Percentiles rank a stretch among this genome's conserved stretches.
Conservation (phyloP, 495 filamentous ascomycete genomes). For the Tuber microsphaerosporum region DNA sequence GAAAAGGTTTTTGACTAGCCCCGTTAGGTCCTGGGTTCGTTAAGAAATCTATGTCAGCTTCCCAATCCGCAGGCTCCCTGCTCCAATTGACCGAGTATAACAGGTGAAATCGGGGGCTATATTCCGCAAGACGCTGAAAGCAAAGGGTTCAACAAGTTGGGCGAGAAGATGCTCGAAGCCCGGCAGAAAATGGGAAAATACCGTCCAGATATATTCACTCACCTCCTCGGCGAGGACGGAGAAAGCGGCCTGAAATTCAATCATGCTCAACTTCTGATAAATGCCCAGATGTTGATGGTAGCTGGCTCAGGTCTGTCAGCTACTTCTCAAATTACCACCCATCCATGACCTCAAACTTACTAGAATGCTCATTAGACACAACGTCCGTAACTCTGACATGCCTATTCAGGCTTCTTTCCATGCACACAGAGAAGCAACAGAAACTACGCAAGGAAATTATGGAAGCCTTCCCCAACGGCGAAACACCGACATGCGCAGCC, state of each 20-base stretch:
- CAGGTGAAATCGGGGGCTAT: slow-evolving; percentile 23
- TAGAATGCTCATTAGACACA: background rate
- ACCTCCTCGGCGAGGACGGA: slow-evolving; percentile 17
- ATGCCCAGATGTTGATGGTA: slow-evolving; percentile 29
- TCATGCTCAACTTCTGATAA: slow-evolving; percentile 16
- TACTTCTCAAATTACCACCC: slow-evolving; percentile 1
- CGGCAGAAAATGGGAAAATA: slow-evolving; percentile 21
- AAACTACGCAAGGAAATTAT: slow-evolving; percentile 42
- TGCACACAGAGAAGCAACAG: slow-evolving; percentile 10
- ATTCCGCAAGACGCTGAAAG: slow-evolving; percentile 19
- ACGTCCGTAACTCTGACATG: background rate
- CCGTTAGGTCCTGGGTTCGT: background rate
- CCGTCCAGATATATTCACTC: slow-evolving; percentile 25
- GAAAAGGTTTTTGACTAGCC: background rate
- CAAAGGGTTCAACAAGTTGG: slow-evolving; percentile 8
- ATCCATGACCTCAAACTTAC: slow-evolving; percentile 11
- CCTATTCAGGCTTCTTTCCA: background rate
- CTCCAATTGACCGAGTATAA: slow-evolving; percentile 10
- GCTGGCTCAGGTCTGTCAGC: slow-evolving; percentile 22
- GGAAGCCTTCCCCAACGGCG: slow-evolving; percentile 16
- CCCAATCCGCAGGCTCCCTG: background rate
- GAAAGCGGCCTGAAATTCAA: slow-evolving; percentile 17
- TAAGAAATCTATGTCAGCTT: slow-evolving; percentile 8
- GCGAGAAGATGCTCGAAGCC: slow-evolving; percentile 14
- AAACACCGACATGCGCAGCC: slow-evolving; percentile 18